Percentiles rank a stretch among this genome's conserved stretches.
Conservation (phyloP, 441 rosid genomes). For the Populus hybrid region DNA sequence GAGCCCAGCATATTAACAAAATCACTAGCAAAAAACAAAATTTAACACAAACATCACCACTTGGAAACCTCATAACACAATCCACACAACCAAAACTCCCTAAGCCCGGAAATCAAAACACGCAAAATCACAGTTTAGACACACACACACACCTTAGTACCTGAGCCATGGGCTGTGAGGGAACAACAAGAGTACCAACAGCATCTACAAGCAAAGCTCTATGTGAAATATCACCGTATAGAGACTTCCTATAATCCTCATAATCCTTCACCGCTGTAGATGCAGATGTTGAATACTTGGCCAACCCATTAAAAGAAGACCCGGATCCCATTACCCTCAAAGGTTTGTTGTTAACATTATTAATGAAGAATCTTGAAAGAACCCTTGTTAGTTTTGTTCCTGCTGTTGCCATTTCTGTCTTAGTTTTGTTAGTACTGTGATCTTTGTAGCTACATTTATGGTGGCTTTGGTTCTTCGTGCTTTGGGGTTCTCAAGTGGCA, state of each 20-base stretch:
- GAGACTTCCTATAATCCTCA: constrained; percentile 71
- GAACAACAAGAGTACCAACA: constrained; percentile 83
- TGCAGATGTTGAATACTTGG: constrained; percentile 32
- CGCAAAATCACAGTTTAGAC: background rate
- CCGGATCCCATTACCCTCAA: constrained; percentile 7
- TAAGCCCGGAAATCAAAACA: background rate
- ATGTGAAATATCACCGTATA: constrained; percentile 77
- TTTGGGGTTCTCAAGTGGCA: background rate
- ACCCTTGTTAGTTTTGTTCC: constrained; percentile 29
- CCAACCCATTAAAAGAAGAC: constrained; percentile 3
- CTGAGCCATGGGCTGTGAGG: constrained; percentile 97
- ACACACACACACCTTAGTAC: constrained; percentile 22
- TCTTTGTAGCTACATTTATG: constrained; percentile 8
- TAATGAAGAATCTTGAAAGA: constrained; percentile 13
- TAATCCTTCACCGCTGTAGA: constrained; percentile 64
- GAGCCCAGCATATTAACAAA: background rate
- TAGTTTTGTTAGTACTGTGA: background rate
- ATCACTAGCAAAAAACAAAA: background rate
- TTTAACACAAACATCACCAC: background rate
- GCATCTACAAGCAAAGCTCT: constrained; percentile 89
- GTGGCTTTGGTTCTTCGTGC: background rate
- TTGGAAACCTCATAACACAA: background rate
- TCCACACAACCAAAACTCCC: background rate
- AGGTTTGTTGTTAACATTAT: background rate
- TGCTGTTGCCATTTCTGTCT: constrained; percentile 31